These are phyloP conservation scores for Leccinum broughii DNA, from an alignment of 768 basidiomycete species.

Conservation along the genomic window DNA sequence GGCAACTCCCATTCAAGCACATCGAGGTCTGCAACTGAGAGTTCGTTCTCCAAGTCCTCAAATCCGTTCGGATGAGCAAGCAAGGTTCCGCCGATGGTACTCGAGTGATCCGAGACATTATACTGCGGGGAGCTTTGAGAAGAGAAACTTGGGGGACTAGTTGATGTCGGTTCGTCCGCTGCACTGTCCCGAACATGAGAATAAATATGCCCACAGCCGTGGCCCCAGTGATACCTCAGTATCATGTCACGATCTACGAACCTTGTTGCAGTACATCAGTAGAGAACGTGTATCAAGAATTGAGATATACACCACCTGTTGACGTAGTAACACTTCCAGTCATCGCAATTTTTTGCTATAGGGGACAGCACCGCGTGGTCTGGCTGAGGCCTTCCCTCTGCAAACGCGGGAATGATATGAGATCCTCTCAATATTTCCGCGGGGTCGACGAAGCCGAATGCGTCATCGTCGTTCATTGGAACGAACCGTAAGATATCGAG, in stretches of 20 bases:
- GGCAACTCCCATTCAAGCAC: not conserved
- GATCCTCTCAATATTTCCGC: not conserved
- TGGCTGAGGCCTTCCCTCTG: not conserved
- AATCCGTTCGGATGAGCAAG: not conserved
- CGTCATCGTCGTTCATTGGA: not conserved
- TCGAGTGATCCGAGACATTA: not conserved
- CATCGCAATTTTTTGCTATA: not conserved
- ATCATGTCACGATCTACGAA: not conserved
- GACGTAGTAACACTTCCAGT: not conserved
- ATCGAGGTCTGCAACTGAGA: not conserved
- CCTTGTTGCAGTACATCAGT: not conserved
- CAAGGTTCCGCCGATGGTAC: not conserved
- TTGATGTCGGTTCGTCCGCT: not conserved
- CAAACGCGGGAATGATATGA: not conserved
- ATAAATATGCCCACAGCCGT: not conserved
- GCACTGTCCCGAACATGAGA: not conserved
- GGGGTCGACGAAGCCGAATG: not conserved
- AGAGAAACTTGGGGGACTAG: not conserved
- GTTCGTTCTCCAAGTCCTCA: not conserved
- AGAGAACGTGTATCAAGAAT: not conserved
- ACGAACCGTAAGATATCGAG: not conserved
- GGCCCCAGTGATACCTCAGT: not conserved
- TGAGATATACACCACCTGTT: not conserved
- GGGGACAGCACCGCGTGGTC: not conserved
- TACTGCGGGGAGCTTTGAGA: not conserved